Evolutionary conservation across 2,329 filamentous ascomycete species (phyloP).

Genomic region (Fonsecaea erecta): DNA sequence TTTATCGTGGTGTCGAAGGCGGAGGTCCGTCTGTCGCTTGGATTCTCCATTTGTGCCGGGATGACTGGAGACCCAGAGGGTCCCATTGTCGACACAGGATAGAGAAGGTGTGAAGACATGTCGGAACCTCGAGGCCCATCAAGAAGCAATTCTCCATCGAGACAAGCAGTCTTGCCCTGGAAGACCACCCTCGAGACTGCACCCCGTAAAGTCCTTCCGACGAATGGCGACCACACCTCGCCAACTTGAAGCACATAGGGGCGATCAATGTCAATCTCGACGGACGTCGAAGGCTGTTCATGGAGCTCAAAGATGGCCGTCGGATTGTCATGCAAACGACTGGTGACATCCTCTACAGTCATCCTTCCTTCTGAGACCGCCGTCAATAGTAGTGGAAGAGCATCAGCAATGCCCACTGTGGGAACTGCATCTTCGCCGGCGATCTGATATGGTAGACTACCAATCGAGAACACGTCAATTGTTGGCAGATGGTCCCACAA

Average conservation of each 20-base stretch:
- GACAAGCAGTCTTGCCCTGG: conserved; percentile 72
- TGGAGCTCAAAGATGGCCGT: conserved; percentile 82
- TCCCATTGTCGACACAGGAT: conserved; percentile 61
- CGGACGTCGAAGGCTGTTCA: conserved; percentile 72
- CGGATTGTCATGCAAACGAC: conserved; percentile 75
- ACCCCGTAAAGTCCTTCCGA: conserved; percentile 69
- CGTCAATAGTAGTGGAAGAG: conserved; percentile 74
- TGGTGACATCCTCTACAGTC: conserved; percentile 73
- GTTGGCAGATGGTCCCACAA: conserved; percentile 74
- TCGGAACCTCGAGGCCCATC: conserved; percentile 68
- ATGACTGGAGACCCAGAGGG: conserved; percentile 50
- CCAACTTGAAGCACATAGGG: conserved; percentile 63
- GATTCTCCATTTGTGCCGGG: conserved; percentile 44
- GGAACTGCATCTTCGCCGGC: conserved; percentile 64
- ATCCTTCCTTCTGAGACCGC: conserved; percentile 75
- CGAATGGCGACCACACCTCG: conserved; percentile 71
- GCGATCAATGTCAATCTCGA: conserved; percentile 77
- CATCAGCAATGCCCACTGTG: conserved; percentile 71
- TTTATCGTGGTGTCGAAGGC: conserved; percentile 21
- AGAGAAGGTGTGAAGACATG: conserved; percentile 69
- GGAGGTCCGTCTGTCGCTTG: conserved; percentile 41
- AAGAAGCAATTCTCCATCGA: conserved; percentile 68
- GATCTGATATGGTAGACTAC: conserved; percentile 77
- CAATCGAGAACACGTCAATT: conserved; percentile 80
- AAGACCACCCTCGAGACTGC: conserved; percentile 77